Percentiles rank a stretch among this genome's conserved stretches.
phyloP scores from a whole-genome alignment of 1,284 basidiomycete genomes.

The Ustilago vetiveriae region DNA sequence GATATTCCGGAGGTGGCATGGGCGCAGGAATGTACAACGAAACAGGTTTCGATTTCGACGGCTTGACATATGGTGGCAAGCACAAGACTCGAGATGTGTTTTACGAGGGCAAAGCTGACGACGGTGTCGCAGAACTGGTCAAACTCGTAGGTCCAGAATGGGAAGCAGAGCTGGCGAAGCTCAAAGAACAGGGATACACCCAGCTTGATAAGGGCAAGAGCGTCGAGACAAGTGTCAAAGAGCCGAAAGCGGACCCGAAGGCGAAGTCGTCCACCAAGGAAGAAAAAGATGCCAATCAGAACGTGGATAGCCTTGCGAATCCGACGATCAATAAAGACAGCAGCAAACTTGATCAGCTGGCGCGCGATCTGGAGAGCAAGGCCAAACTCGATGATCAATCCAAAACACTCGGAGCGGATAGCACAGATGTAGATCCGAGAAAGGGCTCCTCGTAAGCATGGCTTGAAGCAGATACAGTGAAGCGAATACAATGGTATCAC shows the following conservation, averaged over 20 bases:
- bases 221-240: not conserved
- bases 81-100: slow-evolving; percentile 55
- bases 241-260: not conserved
- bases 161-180: slow-evolving; percentile 34
- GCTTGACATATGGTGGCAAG: slow-evolving; percentile 38
- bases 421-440: not conserved
- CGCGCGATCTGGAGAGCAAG: slow-evolving; percentile 21
- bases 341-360: slow-evolving; percentile 23
- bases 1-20: slow-evolving; percentile 67
- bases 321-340: slow-evolving; percentile 21
- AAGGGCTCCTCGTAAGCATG: not conserved
- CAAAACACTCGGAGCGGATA: not conserved
- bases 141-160: slow-evolving; percentile 48
- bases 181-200: slow-evolving; percentile 25
- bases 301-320: slow-evolving; percentile 1
- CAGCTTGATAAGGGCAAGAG: slow-evolving; percentile 13
- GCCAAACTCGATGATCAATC: slow-evolving; percentile 20
- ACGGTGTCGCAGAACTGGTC: slow-evolving; percentile 47
- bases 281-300: not conserved
- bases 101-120: slow-evolving; percentile 57
- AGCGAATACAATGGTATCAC: not conserved
- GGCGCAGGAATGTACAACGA: slow-evolving; percentile 36
- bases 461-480: too few relatives aligned
- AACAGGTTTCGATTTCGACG: slow-evolving; percentile 63
- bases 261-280: not conserved